These are phyloP conservation scores for Trichoderma gamsii DNA, from an alignment of 495 filamentous ascomycete species.

Conservation along the genomic window DNA sequence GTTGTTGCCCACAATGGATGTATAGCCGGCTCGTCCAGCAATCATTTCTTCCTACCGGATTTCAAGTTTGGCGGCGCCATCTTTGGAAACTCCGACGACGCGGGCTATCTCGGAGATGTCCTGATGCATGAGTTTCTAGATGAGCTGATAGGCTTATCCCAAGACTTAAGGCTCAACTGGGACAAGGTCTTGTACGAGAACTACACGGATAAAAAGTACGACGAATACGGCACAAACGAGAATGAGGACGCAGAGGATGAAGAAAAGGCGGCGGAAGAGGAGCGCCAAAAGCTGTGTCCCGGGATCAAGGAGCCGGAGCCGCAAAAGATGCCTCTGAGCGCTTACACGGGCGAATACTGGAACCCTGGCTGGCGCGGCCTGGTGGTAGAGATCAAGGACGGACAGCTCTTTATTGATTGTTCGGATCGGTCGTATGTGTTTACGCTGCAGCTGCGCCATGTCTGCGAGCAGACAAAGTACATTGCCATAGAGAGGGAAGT, in stretches of 20 bases:
- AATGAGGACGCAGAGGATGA: neutral
- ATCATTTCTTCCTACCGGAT: slow-evolving; percentile 39
- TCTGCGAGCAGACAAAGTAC: slow-evolving; percentile 22
- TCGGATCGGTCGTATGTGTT: slow-evolving; percentile 27
- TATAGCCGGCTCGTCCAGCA: slow-evolving; percentile 35
- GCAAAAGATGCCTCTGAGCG: slow-evolving; percentile 26
- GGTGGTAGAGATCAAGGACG: slow-evolving; percentile 23
- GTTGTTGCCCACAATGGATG: slow-evolving; percentile 37
- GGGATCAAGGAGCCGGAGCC: slow-evolving; percentile 22
- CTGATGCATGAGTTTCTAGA: slow-evolving; percentile 34
- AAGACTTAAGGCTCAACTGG: neutral
- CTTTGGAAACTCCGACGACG: slow-evolving; percentile 36
- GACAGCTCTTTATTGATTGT: slow-evolving; percentile 30
- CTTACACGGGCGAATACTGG: slow-evolving; percentile 35
- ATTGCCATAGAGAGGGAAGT: slow-evolving; percentile 4
- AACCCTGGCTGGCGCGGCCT: slow-evolving; percentile 34
- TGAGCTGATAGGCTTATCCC: slow-evolving; percentile 27
- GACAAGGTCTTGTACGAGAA: slow-evolving; percentile 2
- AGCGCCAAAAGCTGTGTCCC: slow-evolving; percentile 20
- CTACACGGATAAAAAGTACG: neutral
- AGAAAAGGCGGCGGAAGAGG: slow-evolving; percentile 19
- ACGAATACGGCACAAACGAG: neutral
- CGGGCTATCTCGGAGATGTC: slow-evolving; percentile 18
- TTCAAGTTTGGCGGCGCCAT: slow-evolving; percentile 38
- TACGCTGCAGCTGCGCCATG: slow-evolving; percentile 23